Base-by-base conservation (phyloP, 169 alveolate genomes). In the Theileria luwenshuni region DNA sequence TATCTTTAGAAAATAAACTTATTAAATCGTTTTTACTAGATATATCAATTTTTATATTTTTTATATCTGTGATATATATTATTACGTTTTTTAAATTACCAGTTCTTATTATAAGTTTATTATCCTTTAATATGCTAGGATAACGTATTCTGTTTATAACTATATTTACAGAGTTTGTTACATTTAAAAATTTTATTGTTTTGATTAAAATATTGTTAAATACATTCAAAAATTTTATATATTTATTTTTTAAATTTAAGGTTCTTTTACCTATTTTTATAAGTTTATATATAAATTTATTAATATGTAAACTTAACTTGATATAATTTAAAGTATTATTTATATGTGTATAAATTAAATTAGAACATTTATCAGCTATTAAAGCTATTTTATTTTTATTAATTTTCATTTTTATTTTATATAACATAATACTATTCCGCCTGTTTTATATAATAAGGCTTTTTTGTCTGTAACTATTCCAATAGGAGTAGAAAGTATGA, bases 381-480 rank as follows among this genome's bases (percentile, higher is more conserved):
- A 49, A 25, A 23, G 33, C 28, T 49, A 45, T 10, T 25, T 25
- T 51, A 52, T 21, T 21, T 32, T 49, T 56, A 38, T 51, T 60
- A 70, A 33, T 17, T 13, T 47, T 70, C 7, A 25, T 45, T 58
- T 70, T 51, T 51, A 70, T 23, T 58, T 45, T 32, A 70, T 47
- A 60, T 70, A 70, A 23, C 70, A 70, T 54, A 70, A 17, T 23
- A 70, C n/a, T 12, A 70, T 60, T 17, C 77, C 77, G 1, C 77
- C 77, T 2, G 56, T 12, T 25, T 35, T 35, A 19, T 49, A 19
- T 7, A 70, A 15, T 70, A 45, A 42, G 7, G 77, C 77, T 70
- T 70, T 70, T 70, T 70, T 70, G 32, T 70, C 56, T 49, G 77
- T 70, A 52, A 70, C 8, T 21, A 70, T 43, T 15, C 77, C 77